Conservation (phyloP, 2,329 filamentous ascomycete species). For the Stagonosporopsis vannaccii region DNA sequence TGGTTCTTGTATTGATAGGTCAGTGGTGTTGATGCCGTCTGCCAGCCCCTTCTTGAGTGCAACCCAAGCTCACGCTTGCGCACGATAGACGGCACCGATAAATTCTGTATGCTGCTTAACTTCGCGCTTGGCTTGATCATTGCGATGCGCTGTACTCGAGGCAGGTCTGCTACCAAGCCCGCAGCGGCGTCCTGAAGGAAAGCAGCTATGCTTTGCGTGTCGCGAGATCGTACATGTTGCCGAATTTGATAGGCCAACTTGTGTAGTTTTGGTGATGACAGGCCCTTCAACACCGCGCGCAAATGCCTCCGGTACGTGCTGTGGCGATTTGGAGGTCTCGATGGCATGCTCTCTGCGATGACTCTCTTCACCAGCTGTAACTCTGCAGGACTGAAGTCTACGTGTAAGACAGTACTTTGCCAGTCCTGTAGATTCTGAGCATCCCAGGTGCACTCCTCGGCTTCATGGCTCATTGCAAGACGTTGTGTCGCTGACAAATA, state of each 20-base stretch:
- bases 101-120: constrained; percentile 23
- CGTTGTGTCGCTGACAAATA: constrained; percentile 41
- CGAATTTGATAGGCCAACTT: constrained; percentile 26
- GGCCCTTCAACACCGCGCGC: constrained; percentile 25
- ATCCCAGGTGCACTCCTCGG: constrained; percentile 35
- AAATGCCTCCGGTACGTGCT: constrained; percentile 32
- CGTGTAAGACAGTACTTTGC: constrained; percentile 42
- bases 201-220: constrained; percentile 34
- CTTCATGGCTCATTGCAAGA: constrained; percentile 17
- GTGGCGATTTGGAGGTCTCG: constrained; percentile 11
- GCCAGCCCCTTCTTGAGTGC: constrained; percentile 38
- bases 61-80: constrained; percentile 46
- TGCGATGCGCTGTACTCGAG: constrained; percentile 39
- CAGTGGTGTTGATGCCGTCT: constrained; percentile 28
- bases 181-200: constrained; percentile 42
- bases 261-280: constrained; percentile 35
- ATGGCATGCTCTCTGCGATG: constrained; percentile 15
- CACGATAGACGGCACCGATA: constrained; percentile 31
- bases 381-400: constrained; percentile 43
- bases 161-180: constrained; percentile 29
- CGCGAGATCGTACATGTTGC: constrained; percentile 24
- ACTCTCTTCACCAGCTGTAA: constrained; percentile 30
- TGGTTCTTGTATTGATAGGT: constrained; percentile 39
- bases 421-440: constrained; percentile 31
- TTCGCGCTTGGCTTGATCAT: constrained; percentile 24